Base-by-base conservation (phyloP, 805 yeast species). In the Wickerhamiella sorbophila region DNA sequence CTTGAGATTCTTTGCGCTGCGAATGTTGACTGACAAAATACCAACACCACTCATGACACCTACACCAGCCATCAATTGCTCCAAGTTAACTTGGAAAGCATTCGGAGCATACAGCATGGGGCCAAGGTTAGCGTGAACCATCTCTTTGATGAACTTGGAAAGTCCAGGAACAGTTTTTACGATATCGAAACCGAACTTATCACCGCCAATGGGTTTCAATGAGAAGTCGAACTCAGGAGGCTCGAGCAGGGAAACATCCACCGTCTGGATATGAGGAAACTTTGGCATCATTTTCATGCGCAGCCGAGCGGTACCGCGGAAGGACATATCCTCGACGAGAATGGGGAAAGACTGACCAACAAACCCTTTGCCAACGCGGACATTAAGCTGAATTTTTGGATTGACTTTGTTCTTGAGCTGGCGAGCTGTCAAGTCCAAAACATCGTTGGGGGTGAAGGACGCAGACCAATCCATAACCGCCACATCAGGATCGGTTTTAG, bases 401-500 rank as follows among this genome's bases (percentile, higher is more conserved):
- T 87, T 86, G 34, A 86, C 87, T 51, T 75, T 77, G 58, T 77
- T 84, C 57, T 79, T 83, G 60, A 80, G 59, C 61, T 91, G 96
- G 54, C 88, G 83, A 21, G 77, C 75, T 42, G 85, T 84, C 52
- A 85, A 66, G 60, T 91, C 99, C 33, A 80, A 79, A 39, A 75
- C 61, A 32, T 86, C 81, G 61, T 84, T 85, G n/a, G 99, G 98
- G 21, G 84, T 80, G 65, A 87, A 84, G 1, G 95, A 82, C 35
- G 81, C 72, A 33, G 77, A 80, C 96, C 96, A 88, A 62, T 91
- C 98, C 95, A 91, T 91, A 41, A 93, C 95, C 9, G 88, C 93
- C 40, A 91, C 79, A 56, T 88, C 95, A 47, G 80, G 81, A 24
- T 75, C 78, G n/a, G 96, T 88, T 48, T 88, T 83, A 38, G 79